phyloP scores from a whole-genome alignment of 225 moss, liverwort and hornwort species.

The Physcomitrium patens region DNA sequence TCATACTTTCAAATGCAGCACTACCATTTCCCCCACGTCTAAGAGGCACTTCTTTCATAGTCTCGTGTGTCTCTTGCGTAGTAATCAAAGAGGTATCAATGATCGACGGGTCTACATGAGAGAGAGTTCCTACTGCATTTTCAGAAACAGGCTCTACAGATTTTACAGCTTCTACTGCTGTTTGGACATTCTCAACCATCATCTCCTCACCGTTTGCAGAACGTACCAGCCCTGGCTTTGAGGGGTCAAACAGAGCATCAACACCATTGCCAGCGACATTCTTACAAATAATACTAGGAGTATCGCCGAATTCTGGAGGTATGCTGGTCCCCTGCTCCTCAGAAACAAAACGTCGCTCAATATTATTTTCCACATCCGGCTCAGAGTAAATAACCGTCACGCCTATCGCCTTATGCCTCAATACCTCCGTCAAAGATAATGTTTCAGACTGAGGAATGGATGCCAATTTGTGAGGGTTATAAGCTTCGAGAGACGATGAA shows the following conservation, averaged over 20 bases:
- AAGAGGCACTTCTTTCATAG: constrained; percentile 7
- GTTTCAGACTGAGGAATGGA: constrained; percentile 16
- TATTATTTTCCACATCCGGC: constrained; percentile 26
- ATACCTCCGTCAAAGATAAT: constrained; percentile 19
- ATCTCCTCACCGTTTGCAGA: constrained; percentile 32
- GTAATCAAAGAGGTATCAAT: constrained; percentile 27
- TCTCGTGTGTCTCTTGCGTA: not conserved
- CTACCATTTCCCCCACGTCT: constrained; percentile 27
- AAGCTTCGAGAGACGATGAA: constrained; percentile 29
- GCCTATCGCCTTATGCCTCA: constrained; percentile 24
- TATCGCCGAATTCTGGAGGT: constrained; percentile 20
- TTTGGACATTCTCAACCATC: constrained; percentile 23
- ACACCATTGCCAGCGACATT: constrained; percentile 28
- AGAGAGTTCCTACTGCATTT: constrained; percentile 27
- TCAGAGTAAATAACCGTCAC: constrained; percentile 32
- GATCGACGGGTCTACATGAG: not conserved
- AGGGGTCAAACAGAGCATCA: not conserved
- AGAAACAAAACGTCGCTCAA: constrained; percentile 22
- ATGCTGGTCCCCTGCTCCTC: constrained; percentile 15
- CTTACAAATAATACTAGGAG: not conserved
- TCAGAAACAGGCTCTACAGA: not conserved
- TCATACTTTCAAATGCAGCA: constrained; percentile 20
- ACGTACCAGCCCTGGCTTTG: constrained; percentile 9
- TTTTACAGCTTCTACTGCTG: constrained; percentile 23
- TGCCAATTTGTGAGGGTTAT: constrained; percentile 22